Conservation (phyloP, 129 eudicot genomes). For the Pittosporum tobira region DNA sequence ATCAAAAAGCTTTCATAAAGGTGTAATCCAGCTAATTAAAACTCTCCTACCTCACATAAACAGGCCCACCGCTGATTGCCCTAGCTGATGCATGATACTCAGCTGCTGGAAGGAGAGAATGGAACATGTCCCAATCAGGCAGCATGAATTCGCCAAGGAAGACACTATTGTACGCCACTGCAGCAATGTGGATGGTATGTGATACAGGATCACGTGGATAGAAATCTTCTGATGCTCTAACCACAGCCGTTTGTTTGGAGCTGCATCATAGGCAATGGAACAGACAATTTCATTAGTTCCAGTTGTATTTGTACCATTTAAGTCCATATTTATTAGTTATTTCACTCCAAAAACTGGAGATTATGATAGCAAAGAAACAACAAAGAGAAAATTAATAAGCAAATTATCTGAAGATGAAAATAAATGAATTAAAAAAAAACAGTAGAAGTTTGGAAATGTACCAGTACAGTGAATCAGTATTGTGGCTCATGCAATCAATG, state of each 20-base stretch:
- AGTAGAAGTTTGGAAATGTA: slow-evolving; percentile 22
- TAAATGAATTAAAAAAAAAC: neutral
- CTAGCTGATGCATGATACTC: slow-evolving; percentile 80
- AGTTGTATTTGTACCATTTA: no score
- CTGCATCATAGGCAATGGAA: slow-evolving; percentile 26
- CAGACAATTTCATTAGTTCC: neutral
- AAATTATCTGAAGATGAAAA: neutral
- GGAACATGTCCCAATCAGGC: slow-evolving; percentile 97
- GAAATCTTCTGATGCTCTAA: slow-evolving; percentile 92
- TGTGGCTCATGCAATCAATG: slow-evolving; percentile 83
- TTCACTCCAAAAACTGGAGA: no score
- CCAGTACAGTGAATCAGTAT: slow-evolving; percentile 71
- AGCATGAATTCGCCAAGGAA: slow-evolving; percentile 93
- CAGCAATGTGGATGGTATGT: slow-evolving; percentile 76
- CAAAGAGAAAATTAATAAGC: slow-evolving; percentile 4
- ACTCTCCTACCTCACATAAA: slow-evolving; percentile 55
- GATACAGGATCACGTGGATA: slow-evolving; percentile 77
- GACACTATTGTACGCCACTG: slow-evolving; percentile 75
- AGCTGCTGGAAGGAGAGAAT: slow-evolving; percentile 74
- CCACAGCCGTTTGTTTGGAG: slow-evolving; percentile 78
- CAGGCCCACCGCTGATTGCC: slow-evolving; percentile 75
- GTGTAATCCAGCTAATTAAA: neutral
- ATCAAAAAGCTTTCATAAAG: neutral
- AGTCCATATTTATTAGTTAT: no score
- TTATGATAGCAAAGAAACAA: no score